phyloP scores from a whole-genome alignment of 2,329 filamentous ascomycete genomes.

The Mycosphaerella sp. region DNA sequence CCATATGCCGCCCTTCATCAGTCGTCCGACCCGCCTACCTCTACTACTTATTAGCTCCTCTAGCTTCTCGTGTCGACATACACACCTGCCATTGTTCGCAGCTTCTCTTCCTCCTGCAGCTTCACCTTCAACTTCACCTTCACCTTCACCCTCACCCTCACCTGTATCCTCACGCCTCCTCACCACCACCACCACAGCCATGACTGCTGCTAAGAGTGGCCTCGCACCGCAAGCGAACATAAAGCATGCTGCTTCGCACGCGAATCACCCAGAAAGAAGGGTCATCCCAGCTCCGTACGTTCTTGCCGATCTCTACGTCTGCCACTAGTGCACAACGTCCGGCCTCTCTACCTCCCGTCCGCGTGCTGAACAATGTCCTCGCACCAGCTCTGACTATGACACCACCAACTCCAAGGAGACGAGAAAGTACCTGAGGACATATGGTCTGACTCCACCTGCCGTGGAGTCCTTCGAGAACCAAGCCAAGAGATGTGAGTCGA shows the following conservation, averaged over 20 bases:
- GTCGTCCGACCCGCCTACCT: conserved; percentile 2
- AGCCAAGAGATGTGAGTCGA: conserved; percentile 43
- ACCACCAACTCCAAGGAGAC: conserved; percentile 45
- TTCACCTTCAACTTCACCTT: neutral
- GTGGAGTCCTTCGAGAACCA: conserved; percentile 48
- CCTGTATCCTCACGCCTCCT: conserved; percentile 4
- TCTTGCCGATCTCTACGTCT: neutral
- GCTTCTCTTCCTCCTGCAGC: neutral
- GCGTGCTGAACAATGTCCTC: conserved; percentile 10
- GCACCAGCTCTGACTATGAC: conserved; percentile 40
- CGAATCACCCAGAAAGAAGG: conserved; percentile 32
- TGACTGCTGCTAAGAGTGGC: conserved; percentile 17
- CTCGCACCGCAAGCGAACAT: conserved; percentile 32
- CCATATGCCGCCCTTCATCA: conserved; percentile 7
- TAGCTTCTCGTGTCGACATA: conserved; percentile 1
- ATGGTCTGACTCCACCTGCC: conserved; percentile 48
- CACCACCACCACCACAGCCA: conserved; percentile 2
- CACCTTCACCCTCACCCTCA: conserved; percentile 1
- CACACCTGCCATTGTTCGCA: conserved; percentile 3
- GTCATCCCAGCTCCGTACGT: conserved; percentile 23
- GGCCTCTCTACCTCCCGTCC: neutral
- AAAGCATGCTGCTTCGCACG: conserved; percentile 29
- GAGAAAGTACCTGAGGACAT: conserved; percentile 47
- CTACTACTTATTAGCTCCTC: neutral
- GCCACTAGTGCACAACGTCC: neutral